Base-by-base conservation (phyloP, 495 filamentous ascomycete genomes). In the Penicillium simplicissimum region DNA sequence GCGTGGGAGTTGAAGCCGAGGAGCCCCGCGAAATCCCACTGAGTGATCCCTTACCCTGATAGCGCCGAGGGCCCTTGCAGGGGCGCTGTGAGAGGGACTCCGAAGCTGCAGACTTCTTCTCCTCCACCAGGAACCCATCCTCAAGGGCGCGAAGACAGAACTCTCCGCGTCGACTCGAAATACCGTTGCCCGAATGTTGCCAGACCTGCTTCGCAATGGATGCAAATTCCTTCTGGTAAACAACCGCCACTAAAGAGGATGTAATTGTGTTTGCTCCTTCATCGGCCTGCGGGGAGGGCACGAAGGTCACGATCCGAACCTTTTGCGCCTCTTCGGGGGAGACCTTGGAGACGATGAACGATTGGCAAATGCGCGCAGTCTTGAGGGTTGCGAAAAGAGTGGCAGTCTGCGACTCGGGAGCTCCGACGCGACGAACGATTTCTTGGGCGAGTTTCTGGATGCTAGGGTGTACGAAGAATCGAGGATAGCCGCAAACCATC, bases 171-270 rank as follows among this genome's bases (percentile, higher is more conserved):
- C 95, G 89, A 74, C 92, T 96, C 2, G 93, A 97, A 25, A 98
- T 81, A 7, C 95, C 95, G 63, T 96, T 92, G n/a, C 95, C 95
- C 8, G 91, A 87, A 71, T 98, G 95, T 64, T 97, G 95, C 95
- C 95, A 98, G 68, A 93, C 96, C 63, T 88, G 82, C 69, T 97
- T 98, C 8, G 93, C 90, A 62, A 88, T 75, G 8, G 84, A 71
- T 55, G 86, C 89, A 28, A 84, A 73, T 23, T 87, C 82, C 42
- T 83, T 76, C 1, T 88, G 85, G 67, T 87, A 93, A 47, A 97
- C 66, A 9, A 96, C 85, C 43, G 87, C 87, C 3, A 85, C 92
- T 17, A 97, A 74, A n/a, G 79, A 75, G 9, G 88, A 81, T 17
- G 67, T 73, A 34, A 83, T 64, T 43, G 67, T 61, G 25, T 53